Evolutionary conservation across 805 yeast genomes (phyloP), one percentile per base, ranked within the genome.

Genomic region (Spathaspora boniae): DNA sequence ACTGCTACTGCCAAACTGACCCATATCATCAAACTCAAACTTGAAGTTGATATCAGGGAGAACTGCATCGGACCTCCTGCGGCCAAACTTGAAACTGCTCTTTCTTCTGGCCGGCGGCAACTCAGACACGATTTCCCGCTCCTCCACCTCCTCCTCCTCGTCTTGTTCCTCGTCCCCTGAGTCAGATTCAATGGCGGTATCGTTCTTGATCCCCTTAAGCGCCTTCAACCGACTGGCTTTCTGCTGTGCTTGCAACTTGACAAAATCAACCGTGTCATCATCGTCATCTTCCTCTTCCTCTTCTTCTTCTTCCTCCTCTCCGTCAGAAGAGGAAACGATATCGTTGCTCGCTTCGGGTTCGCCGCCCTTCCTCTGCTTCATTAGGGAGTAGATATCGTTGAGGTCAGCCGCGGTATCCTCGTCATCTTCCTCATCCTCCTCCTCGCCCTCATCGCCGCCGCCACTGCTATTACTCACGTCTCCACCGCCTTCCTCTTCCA

Each of bases 231-330:
- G 68, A 41, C 62, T 70, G 25, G 76, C 76, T 58, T 82, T 77
- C 42, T 78, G 67, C 53, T 81, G 82, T 7, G 82, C 84, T 23
- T 85, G 83, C 41, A 84, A 58, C 53, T 74, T 76, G 11, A 83
- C 85, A 53, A 80, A 82, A 58, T 84, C 91, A 2, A 82, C 78
- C 45, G 77, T 79, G 24, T 78, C 79, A 45, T 79, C 86, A 47
- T 76, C 82, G 0, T 82, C 77, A 46, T 76, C 82, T 0, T 82
- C 76, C 8, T 80, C 73, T 8, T 73, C 63, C 15, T 68, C 38
- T 8, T 38, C 48, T 17, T 41, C 45, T 4, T 42, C 54, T 26
- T 58, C 60, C 6, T 49, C 56, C 6, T 54, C 50, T 16, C 47
- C 40, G 14, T 29, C 43, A 9, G 28, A 42, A 2, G 35, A 26